Evolutionary conservation across 352 stramenopile genomes (phyloP).

Genomic region (Saprolegnia parasitica): DNA sequence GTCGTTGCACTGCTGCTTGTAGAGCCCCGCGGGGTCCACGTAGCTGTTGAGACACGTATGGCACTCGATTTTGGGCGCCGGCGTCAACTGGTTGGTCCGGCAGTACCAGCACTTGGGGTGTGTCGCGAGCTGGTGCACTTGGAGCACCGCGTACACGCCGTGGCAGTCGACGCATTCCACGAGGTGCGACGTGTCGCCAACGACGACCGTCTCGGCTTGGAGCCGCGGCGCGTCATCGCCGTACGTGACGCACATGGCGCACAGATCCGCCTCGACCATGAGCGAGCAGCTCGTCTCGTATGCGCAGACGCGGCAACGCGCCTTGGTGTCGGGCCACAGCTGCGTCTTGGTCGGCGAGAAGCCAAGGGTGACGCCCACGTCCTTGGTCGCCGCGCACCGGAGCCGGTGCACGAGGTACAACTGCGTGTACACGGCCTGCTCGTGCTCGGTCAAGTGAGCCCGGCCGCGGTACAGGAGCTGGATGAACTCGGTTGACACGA

Average conservation of each 20-base stretch:
- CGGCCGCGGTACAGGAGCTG: conserved; percentile 19
- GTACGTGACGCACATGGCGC: conserved; percentile 13
- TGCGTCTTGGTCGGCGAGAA: neutral
- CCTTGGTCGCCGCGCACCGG: conserved; percentile 15
- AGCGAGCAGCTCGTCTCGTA: conserved; percentile 8
- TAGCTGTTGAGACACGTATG: conserved; percentile 17
- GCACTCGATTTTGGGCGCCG: conserved; percentile 5
- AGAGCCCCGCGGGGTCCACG: conserved; percentile 14
- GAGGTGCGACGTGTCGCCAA: neutral
- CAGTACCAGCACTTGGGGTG: conserved; percentile 26
- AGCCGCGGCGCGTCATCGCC: neutral
- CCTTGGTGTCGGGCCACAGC: conserved; percentile 15
- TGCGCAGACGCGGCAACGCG: neutral
- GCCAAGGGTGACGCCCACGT: neutral
- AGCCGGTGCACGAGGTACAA: conserved; percentile 20
- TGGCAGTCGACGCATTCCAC: conserved; percentile 23
- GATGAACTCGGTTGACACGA: conserved; percentile 23
- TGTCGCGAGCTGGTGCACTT: conserved; percentile 9
- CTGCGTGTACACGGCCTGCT: conserved; percentile 15
- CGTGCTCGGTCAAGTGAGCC: neutral
- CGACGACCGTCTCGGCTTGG: neutral
- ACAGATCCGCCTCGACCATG: conserved; percentile 7
- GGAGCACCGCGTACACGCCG: conserved; percentile 12
- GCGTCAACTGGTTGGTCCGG: neutral
- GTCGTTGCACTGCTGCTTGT: neutral